A percentile compares a stretch with the other conserved stretches of the same genome.
These are phyloP conservation scores for Phytophthora sojae DNA, from an alignment of 352 stramenopile genomes.

Conservation along the genomic window DNA sequence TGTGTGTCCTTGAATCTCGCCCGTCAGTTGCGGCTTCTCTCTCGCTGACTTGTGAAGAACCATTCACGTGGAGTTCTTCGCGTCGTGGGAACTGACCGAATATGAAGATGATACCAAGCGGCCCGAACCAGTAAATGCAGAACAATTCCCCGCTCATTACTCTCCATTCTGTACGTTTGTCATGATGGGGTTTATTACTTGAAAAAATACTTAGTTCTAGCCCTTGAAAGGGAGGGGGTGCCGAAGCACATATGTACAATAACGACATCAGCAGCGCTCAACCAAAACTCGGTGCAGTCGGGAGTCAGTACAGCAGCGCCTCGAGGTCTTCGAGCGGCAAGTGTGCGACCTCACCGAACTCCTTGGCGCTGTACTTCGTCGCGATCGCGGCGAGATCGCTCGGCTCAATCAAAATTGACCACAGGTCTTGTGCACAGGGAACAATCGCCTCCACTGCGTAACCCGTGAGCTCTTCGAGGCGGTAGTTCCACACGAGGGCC, in stretches of 20 bases:
- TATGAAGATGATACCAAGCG: neutral
- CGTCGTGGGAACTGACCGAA: neutral
- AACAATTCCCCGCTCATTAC: neutral
- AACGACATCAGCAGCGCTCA: slow-evolving; percentile 30
- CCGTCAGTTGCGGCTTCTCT: neutral
- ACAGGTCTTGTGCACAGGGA: slow-evolving; percentile 50
- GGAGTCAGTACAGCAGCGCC: slow-evolving; percentile 35
- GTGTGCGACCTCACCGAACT: slow-evolving; percentile 44
- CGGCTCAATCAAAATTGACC: slow-evolving; percentile 36
- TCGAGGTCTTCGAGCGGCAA: slow-evolving; percentile 48
- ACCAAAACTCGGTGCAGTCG: slow-evolving; percentile 15
- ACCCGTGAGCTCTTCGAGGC: slow-evolving; percentile 56
- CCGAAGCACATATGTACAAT: slow-evolving; percentile 27
- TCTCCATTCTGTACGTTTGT: slow-evolving; percentile 1
- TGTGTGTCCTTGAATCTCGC: too few relatives aligned
- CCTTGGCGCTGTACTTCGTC: slow-evolving; percentile 54
- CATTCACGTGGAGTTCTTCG: neutral
- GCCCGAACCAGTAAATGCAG: neutral
- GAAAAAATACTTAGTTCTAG: slow-evolving; percentile 40
- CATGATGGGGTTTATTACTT: slow-evolving; percentile 29
- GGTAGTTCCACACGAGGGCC: slow-evolving; percentile 53
- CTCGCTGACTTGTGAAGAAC: neutral
- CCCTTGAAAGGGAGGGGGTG: slow-evolving; percentile 3
- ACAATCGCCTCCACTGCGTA: slow-evolving; percentile 50
- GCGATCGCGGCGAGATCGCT: slow-evolving; percentile 51